These are phyloP conservation scores for Colletotrichum godetiae DNA, from an alignment of 2,329 filamentous ascomycete genomes.

Conservation along the genomic window DNA sequence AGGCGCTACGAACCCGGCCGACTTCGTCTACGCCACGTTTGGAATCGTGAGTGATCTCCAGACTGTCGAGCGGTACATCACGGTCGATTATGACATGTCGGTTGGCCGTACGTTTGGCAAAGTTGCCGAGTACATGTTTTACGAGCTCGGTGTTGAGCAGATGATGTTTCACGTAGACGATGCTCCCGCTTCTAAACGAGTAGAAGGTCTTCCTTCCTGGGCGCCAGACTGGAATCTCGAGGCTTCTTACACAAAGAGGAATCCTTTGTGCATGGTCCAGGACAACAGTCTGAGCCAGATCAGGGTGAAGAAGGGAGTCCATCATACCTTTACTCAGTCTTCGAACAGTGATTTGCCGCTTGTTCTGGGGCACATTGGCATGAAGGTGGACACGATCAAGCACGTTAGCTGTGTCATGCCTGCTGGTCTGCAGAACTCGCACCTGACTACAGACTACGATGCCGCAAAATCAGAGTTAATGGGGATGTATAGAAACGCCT, in stretches of 20 bases:
- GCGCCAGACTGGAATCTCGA: conserved; percentile 5
- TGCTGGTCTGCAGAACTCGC: too few species aligned
- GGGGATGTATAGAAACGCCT: neutral
- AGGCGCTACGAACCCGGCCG: conserved; percentile 9
- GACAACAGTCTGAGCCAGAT: conserved; percentile 1
- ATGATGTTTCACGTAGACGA: neutral
- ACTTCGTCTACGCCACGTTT: conserved; percentile 14
- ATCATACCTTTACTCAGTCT: neutral
- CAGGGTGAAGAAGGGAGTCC: neutral
- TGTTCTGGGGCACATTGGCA: conserved; percentile 10
- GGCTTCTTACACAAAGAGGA: neutral
- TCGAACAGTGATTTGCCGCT: neutral
- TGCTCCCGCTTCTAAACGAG: neutral
- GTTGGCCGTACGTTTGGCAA: neutral
- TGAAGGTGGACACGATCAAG: neutral
- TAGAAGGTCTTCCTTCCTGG: conserved; percentile 3
- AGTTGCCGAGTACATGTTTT: conserved; percentile 8
- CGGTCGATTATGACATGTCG: conserved; percentile 1
- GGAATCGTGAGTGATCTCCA: neutral
- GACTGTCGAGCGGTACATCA: neutral
- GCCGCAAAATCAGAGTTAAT: neutral
- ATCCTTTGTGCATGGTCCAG: neutral
- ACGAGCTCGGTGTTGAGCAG: neutral
- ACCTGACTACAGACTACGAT: neutral
- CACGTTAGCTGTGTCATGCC: neutral